Evolutionary conservation across 2,329 filamentous ascomycete genomes (phyloP).

Genomic region (Colletotrichum brevisporum): DNA sequence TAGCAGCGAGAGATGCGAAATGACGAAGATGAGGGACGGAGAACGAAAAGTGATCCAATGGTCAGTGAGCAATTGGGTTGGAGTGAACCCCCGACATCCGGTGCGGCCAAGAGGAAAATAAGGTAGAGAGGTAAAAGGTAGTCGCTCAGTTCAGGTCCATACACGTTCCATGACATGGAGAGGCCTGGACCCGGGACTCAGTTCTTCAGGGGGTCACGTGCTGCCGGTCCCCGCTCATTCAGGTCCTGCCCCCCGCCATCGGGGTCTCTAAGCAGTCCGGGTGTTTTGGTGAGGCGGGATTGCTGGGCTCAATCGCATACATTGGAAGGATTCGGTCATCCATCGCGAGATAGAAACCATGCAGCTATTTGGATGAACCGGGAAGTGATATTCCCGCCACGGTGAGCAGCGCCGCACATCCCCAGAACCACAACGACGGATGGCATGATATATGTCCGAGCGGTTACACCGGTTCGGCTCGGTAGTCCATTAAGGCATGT

Average conservation of each 20-base stretch:
- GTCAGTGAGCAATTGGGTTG: constrained; percentile 5
- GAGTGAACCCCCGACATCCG: constrained; percentile 24
- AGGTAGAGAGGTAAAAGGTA: too few relatives aligned
- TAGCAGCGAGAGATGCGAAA: too few relatives aligned
- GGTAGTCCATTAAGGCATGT: not conserved
- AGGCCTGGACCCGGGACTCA: not conserved
- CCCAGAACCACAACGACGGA: not conserved
- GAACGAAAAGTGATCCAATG: not conserved
- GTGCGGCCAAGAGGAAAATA: not conserved
- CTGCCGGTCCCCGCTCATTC: constrained; percentile 2
- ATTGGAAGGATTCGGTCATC: not conserved
- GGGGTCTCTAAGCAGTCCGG: not conserved
- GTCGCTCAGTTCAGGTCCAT: not conserved
- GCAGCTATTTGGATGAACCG: too few relatives aligned
- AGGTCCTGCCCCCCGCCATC: not conserved
- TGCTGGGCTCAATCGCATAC: not conserved
- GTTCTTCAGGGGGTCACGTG: not conserved
- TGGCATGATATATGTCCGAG: not conserved
- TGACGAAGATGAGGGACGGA: not conserved
- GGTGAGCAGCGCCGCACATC: not conserved
- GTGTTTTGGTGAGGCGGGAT: too few relatives aligned
- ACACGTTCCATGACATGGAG: constrained; percentile 10
- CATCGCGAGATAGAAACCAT: not conserved
- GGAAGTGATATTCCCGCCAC: not conserved
- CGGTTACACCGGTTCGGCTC: not conserved